Evolutionary conservation across 805 yeast genomes (phyloP), one percentile per base, ranked within the genome.

Genomic region (Sporopachydermia quercuum): DNA sequence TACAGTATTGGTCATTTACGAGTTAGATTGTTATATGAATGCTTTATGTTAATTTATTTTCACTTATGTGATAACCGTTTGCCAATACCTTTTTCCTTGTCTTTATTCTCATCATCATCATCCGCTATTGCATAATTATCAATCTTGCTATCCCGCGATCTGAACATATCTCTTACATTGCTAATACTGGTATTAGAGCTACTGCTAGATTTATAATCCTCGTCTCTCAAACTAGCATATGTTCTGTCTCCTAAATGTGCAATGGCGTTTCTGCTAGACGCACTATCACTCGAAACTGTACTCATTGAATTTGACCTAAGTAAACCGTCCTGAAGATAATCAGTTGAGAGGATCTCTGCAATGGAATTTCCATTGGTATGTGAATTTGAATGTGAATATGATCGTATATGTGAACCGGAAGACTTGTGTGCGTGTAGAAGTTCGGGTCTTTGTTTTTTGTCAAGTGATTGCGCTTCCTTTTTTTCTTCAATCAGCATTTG

Each of bases 401-500:
- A n/a, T n/a, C n/a, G n/a, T n/a, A n/a, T n/a, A n/a, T n/a, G n/a
- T n/a, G n/a, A n/a, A n/a, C n/a, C n/a, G n/a, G n/a, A n/a, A n/a
- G n/a, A n/a, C n/a, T n/a, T n/a, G n/a, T n/a, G n/a, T n/a, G n/a
- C n/a, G n/a, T n/a, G n/a, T n/a, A n/a, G n/a, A n/a, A n/a, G n/a
- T n/a, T n/a, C n/a, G n/a, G n/a, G n/a, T n/a, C n/a, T n/a, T n/a
- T n/a, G n/a, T n/a, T n/a, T n/a, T n/a, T n/a, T n/a, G n/a, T n/a
- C n/a, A n/a, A n/a, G n/a, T n/a, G n/a, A n/a, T n/a, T 23, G 30
- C 30, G 30, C 8, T 23, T 23, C 13, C n/a, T 44, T 39, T 37
- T 51, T 43, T 42, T 60, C 62, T 40, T 63, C 67, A 36, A 61
- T 60, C 19, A 70, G 49, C 0, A 68, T 74, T 45, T 71, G 77